Percentiles rank a stretch among this genome's conserved stretches.
These are phyloP conservation scores for Arachnopeziza araneosa DNA, from an alignment of 2,329 filamentous ascomycete genomes.

Conservation along the genomic window DNA sequence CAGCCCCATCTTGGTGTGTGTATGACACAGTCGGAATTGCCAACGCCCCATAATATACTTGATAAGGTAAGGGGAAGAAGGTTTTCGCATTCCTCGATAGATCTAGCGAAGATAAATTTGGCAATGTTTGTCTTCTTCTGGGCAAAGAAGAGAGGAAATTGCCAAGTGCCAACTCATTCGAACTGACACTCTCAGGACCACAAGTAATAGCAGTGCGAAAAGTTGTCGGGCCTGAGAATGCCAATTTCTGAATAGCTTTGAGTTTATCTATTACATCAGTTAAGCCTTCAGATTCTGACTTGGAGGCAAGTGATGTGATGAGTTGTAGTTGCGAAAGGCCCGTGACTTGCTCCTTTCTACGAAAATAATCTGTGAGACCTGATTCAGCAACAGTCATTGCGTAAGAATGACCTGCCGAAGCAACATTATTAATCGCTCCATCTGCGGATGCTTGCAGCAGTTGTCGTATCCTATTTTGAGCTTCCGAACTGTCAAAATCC, in stretches of 20 bases:
- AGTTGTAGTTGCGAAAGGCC: slow-evolving; percentile 89
- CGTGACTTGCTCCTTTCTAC: slow-evolving; percentile 75
- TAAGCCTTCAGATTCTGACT: slow-evolving; percentile 63
- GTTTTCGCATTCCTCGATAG: slow-evolving; percentile 57
- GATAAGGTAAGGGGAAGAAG: slow-evolving; percentile 92
- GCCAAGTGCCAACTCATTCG: slow-evolving; percentile 66
- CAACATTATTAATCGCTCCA: slow-evolving; percentile 86
- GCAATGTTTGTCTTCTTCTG: slow-evolving; percentile 35
- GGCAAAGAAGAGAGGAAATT: slow-evolving; percentile 64
- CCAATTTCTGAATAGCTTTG: slow-evolving; percentile 76
- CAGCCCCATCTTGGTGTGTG: slow-evolving; percentile 65
- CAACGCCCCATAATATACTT: slow-evolving; percentile 89
- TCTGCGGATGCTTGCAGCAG: slow-evolving; percentile 82
- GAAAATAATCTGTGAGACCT: slow-evolving; percentile 65
- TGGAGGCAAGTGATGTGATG: slow-evolving; percentile 70
- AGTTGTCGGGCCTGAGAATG: slow-evolving; percentile 59
- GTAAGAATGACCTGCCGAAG: slow-evolving; percentile 82
- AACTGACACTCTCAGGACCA: slow-evolving; percentile 62
- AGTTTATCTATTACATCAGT: slow-evolving; percentile 75
- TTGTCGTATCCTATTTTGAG: slow-evolving; percentile 76
- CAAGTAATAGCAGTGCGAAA: slow-evolving; percentile 84
- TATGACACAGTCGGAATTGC: slow-evolving; percentile 82
- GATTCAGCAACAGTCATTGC: slow-evolving; percentile 81
- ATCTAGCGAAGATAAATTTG: slow-evolving; percentile 28
- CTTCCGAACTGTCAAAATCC: slow-evolving; percentile 79